These are phyloP conservation scores for Prasinococcaceae sp. DNA, from an alignment of 139 green algal genomes.

Conservation along the genomic window DNA sequence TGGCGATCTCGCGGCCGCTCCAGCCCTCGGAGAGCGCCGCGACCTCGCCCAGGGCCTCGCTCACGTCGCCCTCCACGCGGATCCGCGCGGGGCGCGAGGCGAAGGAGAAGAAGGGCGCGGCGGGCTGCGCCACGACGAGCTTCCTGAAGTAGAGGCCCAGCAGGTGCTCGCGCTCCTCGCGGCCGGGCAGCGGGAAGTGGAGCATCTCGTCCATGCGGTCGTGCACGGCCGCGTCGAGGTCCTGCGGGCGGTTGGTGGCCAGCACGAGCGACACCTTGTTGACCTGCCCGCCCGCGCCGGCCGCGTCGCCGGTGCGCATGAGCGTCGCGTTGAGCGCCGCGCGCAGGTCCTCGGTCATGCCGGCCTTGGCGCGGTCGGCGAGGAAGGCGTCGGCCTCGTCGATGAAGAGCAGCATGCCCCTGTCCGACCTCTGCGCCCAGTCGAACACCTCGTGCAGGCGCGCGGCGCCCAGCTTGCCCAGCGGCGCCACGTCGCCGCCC, in stretches of 20 bases:
- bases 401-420: slow-evolving; percentile 81
- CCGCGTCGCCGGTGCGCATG: slow-evolving; percentile 37
- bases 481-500: slow-evolving; percentile 84
- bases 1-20: slow-evolving; percentile 82
- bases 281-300: too few species aligned
- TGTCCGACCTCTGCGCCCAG: slow-evolving; percentile 51
- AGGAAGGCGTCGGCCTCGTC: slow-evolving; percentile 94
- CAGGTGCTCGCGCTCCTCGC: slow-evolving; percentile 18
- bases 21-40: slow-evolving; percentile 74
- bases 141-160: slow-evolving; percentile 20
- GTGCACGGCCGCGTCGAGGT: slow-evolving; percentile 31
- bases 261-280: slow-evolving; percentile 26
- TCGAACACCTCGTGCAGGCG: slow-evolving; percentile 97
- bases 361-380: slow-evolving; percentile 13
- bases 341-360: slow-evolving; percentile 73
- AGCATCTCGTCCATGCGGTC: slow-evolving; percentile 30
- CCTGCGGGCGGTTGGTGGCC: slow-evolving; percentile 31
- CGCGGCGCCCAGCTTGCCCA: slow-evolving; percentile 47
- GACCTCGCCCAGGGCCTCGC: slow-evolving; percentile 28
- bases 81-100: neutral
- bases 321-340: slow-evolving; percentile 87
- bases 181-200: slow-evolving; percentile 22
- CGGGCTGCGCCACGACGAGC: slow-evolving; percentile 45
- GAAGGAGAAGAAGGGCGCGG: neutral
- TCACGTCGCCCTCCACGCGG: neutral